phyloP scores from a whole-genome alignment of 495 filamentous ascomycete genomes.

The Cladorrhinum samala region DNA sequence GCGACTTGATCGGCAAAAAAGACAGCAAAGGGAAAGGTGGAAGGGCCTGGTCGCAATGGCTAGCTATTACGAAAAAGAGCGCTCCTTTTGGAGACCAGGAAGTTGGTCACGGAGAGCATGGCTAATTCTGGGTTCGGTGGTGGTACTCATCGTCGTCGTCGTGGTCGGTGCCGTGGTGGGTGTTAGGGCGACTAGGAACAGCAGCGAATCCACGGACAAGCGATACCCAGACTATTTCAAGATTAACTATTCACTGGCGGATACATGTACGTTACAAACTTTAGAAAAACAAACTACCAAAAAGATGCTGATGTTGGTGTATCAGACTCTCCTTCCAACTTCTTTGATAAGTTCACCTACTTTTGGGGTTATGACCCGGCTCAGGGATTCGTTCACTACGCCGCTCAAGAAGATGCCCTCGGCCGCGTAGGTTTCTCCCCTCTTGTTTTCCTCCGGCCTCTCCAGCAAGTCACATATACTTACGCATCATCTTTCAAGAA shows the following conservation, averaged over 20 bases:
- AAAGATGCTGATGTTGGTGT: too few species aligned
- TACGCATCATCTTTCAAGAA: constrained; percentile 46
- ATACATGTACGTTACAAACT: constrained; percentile 28
- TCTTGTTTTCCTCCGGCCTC: constrained; percentile 10
- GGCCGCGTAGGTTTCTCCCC: constrained; percentile 18
- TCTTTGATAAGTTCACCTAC: constrained; percentile 53
- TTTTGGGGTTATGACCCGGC: constrained; percentile 30
- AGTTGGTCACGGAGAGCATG: constrained; percentile 41
- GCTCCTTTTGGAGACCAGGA: constrained; percentile 29
- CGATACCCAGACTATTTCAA: constrained; percentile 33
- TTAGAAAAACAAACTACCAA: neutral
- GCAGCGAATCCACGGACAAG: constrained; percentile 18
- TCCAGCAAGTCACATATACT: too few species aligned
- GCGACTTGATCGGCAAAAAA: too few species aligned
- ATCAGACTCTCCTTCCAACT: constrained; percentile 37
- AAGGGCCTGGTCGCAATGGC: too few species aligned
- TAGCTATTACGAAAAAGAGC: too few species aligned
- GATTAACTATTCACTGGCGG: constrained; percentile 31
- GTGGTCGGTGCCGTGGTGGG: constrained; percentile 46
- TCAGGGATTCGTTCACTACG: constrained; percentile 41
- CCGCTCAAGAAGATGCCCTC: constrained; percentile 18
- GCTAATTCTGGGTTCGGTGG: constrained; percentile 16
- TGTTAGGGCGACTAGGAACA: constrained; percentile 41
- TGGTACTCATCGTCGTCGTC: constrained; percentile 33
- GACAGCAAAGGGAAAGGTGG: too few species aligned